phyloP scores from a whole-genome alignment of 2,329 filamentous ascomycete species.

The Cephalotrichum gorgonifer region DNA sequence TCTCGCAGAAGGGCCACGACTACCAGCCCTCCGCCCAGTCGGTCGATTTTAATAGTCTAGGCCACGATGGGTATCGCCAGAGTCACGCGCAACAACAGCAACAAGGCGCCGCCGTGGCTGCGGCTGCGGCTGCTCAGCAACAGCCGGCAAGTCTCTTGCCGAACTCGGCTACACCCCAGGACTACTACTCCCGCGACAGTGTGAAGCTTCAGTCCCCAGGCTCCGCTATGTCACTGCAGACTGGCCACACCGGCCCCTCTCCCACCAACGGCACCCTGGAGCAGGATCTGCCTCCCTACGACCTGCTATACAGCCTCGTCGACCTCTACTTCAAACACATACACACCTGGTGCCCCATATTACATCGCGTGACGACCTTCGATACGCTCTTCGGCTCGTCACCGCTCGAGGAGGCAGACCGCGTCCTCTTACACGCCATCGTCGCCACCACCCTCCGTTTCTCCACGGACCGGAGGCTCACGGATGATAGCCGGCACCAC shows the following conservation, averaged over 20 bases:
- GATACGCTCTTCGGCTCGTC: slow-evolving; percentile 72
- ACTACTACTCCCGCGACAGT: not conserved
- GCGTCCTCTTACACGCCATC: slow-evolving; percentile 76
- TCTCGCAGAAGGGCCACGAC: slow-evolving; percentile 34
- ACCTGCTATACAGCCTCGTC: slow-evolving; percentile 60
- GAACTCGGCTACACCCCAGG: not conserved
- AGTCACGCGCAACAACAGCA: slow-evolving; percentile 21
- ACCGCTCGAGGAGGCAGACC: slow-evolving; percentile 68
- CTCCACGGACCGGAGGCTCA: slow-evolving; percentile 66
- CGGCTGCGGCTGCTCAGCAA: slow-evolving; percentile 23
- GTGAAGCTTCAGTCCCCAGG: slow-evolving; percentile 1
- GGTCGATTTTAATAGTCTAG: slow-evolving; percentile 36
- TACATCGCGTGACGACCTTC: slow-evolving; percentile 75
- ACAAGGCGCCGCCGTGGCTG: slow-evolving; percentile 20
- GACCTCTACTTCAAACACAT: slow-evolving; percentile 73
- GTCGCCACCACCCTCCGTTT: slow-evolving; percentile 81
- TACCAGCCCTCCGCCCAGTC: slow-evolving; percentile 35
- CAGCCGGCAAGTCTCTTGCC: not conserved
- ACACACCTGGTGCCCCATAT: slow-evolving; percentile 78
- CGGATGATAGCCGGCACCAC: slow-evolving; percentile 58
- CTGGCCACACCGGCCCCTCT: not conserved
- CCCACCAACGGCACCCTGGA: slow-evolving; percentile 34
- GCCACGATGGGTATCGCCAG: slow-evolving; percentile 30
- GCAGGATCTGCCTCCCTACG: slow-evolving; percentile 63
- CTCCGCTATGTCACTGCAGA: not conserved